These are phyloP conservation scores for Chlorella variabilis DNA, from an alignment of 163 green algal genomes.

Conservation along the genomic window DNA sequence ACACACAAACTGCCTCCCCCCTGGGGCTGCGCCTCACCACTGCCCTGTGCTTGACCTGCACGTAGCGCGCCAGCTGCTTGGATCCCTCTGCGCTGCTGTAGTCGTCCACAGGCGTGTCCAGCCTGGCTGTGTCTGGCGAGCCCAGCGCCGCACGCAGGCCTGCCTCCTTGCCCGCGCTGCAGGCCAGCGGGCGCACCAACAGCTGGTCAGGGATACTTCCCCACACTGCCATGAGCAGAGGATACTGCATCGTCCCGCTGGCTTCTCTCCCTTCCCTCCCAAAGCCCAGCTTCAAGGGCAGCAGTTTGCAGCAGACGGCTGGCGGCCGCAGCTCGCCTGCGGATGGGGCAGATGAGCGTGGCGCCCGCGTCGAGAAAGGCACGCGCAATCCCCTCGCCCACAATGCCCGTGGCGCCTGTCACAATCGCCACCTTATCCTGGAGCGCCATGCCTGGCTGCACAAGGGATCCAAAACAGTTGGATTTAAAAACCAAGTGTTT, in stretches of 20 bases:
- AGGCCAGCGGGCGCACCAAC: not conserved
- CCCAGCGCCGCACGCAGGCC: conserved; percentile 8
- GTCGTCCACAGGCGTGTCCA: not conserved
- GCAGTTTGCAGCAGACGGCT: no score
- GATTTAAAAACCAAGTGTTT: no score
- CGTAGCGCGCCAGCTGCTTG: conserved; percentile 8
- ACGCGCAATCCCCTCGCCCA: conserved; percentile 18
- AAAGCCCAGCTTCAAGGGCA: no score
- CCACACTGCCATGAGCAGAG: no score
- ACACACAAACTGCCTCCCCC: no score
- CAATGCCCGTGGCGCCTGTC: conserved; percentile 19
- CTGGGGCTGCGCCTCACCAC: conserved; percentile 2
- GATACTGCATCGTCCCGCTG: no score
- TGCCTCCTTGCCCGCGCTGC: conserved; percentile 13
- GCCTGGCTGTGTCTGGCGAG: not conserved
- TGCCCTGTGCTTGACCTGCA: conserved; percentile 5
- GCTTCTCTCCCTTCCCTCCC: no score
- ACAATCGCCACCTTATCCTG: conserved; percentile 13
- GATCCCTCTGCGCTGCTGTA: conserved; percentile 3
- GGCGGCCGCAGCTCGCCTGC: not conserved
- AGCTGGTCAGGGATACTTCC: no score
- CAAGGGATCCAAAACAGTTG: no score
- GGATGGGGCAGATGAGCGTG: not conserved
- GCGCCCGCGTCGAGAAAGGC: conserved; percentile 7
- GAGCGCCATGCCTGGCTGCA: conserved; percentile 5